phyloP scores from a whole-genome alignment of 2,329 filamentous ascomycete species.

The Biscogniauxia marginata region DNA sequence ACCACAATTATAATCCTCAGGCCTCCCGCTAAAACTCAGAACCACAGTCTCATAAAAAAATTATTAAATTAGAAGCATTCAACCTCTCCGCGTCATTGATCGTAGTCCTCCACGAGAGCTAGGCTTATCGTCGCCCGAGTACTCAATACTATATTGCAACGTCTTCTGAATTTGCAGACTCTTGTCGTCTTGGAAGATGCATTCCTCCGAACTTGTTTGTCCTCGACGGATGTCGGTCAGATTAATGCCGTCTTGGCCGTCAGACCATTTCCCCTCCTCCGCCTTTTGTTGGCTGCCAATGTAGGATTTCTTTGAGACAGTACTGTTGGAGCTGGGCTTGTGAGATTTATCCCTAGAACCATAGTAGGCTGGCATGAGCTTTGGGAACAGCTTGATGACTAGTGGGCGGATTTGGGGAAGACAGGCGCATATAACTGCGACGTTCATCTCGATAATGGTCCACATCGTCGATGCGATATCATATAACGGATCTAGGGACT shows the following conservation, averaged over 20 bases:
- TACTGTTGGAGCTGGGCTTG: slow-evolving; percentile 9
- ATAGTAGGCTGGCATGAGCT: slow-evolving; percentile 24
- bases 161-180: slow-evolving; percentile 28
- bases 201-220: slow-evolving; percentile 16
- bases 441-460: slow-evolving; percentile 39
- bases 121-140: slow-evolving; percentile 14
- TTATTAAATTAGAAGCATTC: not conserved
- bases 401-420: slow-evolving; percentile 34
- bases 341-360: slow-evolving; percentile 11
- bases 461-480: slow-evolving; percentile 36
- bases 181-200: slow-evolving; percentile 18
- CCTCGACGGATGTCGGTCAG: slow-evolving; percentile 18
- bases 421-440: slow-evolving; percentile 37
- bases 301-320: slow-evolving; percentile 9
- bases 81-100: not conserved
- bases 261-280: slow-evolving; percentile 20
- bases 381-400: slow-evolving; percentile 29
- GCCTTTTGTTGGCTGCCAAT: slow-evolving; percentile 9
- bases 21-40: not conserved
- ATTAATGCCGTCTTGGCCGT: slow-evolving; percentile 15
- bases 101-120: not conserved
- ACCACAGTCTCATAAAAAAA: not conserved
- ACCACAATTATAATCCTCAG: not conserved
- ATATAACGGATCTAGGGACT: slow-evolving; percentile 28
- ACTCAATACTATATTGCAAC: slow-evolving; percentile 31